Percentiles rank a stretch among this genome's conserved stretches.
Evolutionary conservation across 192 early-diverging fungal species (phyloP).

Genomic region (Linnemannia zychae): DNA sequence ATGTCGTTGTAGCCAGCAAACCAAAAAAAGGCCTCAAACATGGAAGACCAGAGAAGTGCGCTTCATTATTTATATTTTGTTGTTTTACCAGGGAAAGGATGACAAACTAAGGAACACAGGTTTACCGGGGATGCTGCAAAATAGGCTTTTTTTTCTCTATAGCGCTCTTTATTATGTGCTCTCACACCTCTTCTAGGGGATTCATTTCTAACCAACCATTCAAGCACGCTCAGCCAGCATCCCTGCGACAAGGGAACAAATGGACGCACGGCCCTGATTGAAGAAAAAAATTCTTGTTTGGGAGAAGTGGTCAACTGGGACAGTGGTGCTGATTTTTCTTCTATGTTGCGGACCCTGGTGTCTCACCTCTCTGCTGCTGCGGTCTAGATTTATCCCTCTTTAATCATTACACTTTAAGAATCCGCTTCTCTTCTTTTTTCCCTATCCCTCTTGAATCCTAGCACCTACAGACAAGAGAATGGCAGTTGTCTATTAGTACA

Average conservation of each 20-base stretch:
- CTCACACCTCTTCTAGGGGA: not conserved
- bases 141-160: not conserved
- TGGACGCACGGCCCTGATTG: not conserved
- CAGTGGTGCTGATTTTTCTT: not conserved
- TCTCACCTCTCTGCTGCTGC: too few relatives aligned
- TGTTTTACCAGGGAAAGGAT: not conserved
- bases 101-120: not conserved
- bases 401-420: too few relatives aligned
- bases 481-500: too few relatives aligned
- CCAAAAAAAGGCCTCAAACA: not conserved
- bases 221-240: not conserved
- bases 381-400: too few relatives aligned
- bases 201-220: slow-evolving; percentile 1
- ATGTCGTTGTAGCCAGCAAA: not conserved
- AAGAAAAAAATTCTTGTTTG: not conserved
- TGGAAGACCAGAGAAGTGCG: not conserved
- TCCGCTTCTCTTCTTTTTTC: too few relatives aligned
- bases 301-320: not conserved
- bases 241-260: not conserved
- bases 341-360: too few relatives aligned
- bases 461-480: too few relatives aligned
- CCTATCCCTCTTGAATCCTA: too few relatives aligned
- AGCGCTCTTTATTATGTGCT: not conserved
- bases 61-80: not conserved
- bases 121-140: slow-evolving; percentile 1